Evolutionary conservation across 2,329 filamentous ascomycete genomes (phyloP).

Genomic region (Trichoderma gracile): DNA sequence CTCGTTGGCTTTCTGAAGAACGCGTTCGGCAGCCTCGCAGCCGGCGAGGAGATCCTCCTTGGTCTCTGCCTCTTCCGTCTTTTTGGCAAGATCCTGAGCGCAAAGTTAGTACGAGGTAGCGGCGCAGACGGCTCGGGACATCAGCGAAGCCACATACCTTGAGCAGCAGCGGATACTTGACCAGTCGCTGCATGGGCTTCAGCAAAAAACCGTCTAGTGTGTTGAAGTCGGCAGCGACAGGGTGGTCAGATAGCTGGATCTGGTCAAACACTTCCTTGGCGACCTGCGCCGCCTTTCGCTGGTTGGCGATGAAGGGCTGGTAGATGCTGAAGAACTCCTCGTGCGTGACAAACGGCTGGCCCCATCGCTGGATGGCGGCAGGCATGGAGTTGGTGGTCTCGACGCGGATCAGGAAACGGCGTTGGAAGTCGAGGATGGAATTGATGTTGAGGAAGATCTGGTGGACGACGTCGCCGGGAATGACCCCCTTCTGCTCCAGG

Average conservation of each 20-base stretch:
- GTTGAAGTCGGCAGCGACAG: constrained; percentile 82
- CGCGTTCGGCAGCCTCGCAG: constrained; percentile 77
- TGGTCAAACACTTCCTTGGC: constrained; percentile 86
- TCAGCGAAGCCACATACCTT: constrained; percentile 56
- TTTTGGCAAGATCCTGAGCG: constrained; percentile 77
- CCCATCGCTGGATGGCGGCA: constrained; percentile 81
- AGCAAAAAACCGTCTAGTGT: constrained; percentile 89
- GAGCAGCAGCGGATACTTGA: constrained; percentile 89
- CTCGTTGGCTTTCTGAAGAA: constrained; percentile 83
- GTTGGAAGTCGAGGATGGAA: constrained; percentile 89
- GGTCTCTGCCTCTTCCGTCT: constrained; percentile 71
- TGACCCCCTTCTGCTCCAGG: constrained; percentile 81
- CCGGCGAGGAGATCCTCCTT: constrained; percentile 73
- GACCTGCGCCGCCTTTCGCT: constrained; percentile 84
- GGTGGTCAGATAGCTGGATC: constrained; percentile 71
- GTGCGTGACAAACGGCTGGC: constrained; percentile 81
- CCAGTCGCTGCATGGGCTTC: constrained; percentile 93
- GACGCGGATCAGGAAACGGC: constrained; percentile 90
- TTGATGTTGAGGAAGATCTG: constrained; percentile 97
- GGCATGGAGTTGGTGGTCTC: constrained; percentile 91
- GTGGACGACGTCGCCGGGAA: constrained; percentile 87
- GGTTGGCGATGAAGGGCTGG: constrained; percentile 95
- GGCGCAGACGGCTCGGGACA: neutral
- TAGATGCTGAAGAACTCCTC: constrained; percentile 91
- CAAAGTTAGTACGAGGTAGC: neutral